Evolutionary conservation across 768 basidiomycete genomes (phyloP), one percentile per base, ranked within the genome.

Genomic region (Leccinum boreale): DNA sequence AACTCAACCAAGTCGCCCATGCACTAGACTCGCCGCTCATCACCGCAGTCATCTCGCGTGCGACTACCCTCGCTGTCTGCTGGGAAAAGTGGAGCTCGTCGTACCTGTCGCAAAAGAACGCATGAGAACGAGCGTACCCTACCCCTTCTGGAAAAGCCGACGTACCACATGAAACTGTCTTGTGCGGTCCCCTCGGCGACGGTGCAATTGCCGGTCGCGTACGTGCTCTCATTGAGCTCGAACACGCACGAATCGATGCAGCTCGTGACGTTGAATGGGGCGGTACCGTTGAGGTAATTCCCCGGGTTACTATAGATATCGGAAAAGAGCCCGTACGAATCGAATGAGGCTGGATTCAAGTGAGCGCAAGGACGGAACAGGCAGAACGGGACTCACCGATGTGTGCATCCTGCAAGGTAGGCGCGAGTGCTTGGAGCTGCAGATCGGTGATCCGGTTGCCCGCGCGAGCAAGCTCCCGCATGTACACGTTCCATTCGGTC

Each of bases 81-180:
- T 85, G 81, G 4, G 82, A 83, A 6, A 82, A 81, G 62, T 85
- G 85, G 17, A 86, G 71, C 59, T 85, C 85, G 60, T 86, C 83
- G 58, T 62, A 66, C 55, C 59, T 63, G 23, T 8, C 11, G 5
- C n/a, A 12, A 15, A 12, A 3, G 11, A 5, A 19, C 19, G n/a
- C n/a, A 26, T 26, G n/a, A 31, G 49, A 24, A 28, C 17, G 10
- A 28, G 26, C 26, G 17, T 17, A 10, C 26, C 45, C 14, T 4
- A 6, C 2, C 12, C 14, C 21, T 14, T 12, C 21, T 21, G 44
- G 44, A 21, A 24, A 47, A 15, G 17, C 3, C 8, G 19, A 59
- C 81, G 52, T 62, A 84, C 85, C 85, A 87, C 47, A 85, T 66
- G 73, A 78, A 86, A 64, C 85, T 86, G 61, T 86, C 85, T 24